Evolutionary conservation across 805 yeast genomes (phyloP).

Genomic region (Debaryomyces hansenii): DNA sequence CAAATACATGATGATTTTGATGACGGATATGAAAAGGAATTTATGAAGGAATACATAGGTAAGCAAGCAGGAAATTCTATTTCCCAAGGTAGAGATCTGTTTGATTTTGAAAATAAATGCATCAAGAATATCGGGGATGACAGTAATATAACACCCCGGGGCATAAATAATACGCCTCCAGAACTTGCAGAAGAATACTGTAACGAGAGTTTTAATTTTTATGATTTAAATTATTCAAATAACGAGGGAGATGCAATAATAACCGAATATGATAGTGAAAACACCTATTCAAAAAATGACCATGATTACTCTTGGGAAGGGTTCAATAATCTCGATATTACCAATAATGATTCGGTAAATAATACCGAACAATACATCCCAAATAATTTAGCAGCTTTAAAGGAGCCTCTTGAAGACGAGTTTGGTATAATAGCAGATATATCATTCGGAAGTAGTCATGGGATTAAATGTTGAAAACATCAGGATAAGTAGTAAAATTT

Average conservation of each 20-base stretch:
- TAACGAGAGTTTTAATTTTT: slow-evolving; percentile 6
- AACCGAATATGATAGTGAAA: slow-evolving; percentile 4
- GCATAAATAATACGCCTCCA: slow-evolving; percentile 2
- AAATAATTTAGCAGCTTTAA: slow-evolving; percentile 1
- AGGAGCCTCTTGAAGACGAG: slow-evolving; percentile 7
- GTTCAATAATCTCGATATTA: neutral
- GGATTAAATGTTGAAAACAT: slow-evolving; percentile 8
- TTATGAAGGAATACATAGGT: slow-evolving; percentile 5
- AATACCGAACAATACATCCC: slow-evolving; percentile 2
- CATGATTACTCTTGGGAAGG: slow-evolving; percentile 7
- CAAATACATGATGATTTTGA: slow-evolving; percentile 15
- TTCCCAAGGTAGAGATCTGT: neutral
- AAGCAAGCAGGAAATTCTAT: neutral
- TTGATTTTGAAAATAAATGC: neutral
- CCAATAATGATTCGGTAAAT: neutral
- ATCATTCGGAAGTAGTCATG: slow-evolving; percentile 11
- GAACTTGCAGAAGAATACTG: slow-evolving; percentile 5
- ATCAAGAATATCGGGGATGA: neutral
- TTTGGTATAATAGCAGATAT: slow-evolving; percentile 6
- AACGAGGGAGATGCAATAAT: slow-evolving; percentile 4
- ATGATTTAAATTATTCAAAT: slow-evolving; percentile 3
- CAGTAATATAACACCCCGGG: neutral
- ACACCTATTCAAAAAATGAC: neutral
- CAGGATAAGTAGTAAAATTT: no score
- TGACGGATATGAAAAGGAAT: slow-evolving; percentile 20